These are phyloP conservation scores for Zygoascus meyerae DNA, from an alignment of 1,139 yeast genomes.

Conservation along the genomic window DNA sequence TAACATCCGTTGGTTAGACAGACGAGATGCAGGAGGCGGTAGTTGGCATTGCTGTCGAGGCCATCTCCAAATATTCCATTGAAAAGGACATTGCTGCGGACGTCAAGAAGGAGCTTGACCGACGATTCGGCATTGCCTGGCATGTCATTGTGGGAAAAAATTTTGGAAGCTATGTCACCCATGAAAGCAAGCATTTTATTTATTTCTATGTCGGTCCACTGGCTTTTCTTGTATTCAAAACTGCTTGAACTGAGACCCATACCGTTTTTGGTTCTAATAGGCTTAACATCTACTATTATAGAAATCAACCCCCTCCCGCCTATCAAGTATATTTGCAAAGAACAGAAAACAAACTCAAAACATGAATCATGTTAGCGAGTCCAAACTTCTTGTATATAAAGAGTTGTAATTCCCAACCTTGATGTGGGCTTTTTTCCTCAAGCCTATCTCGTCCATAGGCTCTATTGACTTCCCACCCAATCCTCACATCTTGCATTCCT, in stretches of 20 bases:
- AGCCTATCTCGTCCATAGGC: neutral
- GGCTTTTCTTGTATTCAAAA: conserved; percentile 79
- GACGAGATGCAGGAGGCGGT: conserved; percentile 23
- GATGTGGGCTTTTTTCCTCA: neutral
- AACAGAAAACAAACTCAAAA: too few relatives aligned
- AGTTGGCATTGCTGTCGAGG: conserved; percentile 42
- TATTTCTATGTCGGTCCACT: conserved; percentile 78
- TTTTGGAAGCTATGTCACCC: conserved; percentile 92
- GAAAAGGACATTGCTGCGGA: conserved; percentile 70
- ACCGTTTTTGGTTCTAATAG: too few relatives aligned
- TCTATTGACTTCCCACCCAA: neutral
- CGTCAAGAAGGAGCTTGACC: conserved; percentile 70
- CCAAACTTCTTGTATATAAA: neutral
- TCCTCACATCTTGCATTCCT: neutral
- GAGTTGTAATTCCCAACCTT: neutral
- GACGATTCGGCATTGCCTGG: conserved; percentile 77
- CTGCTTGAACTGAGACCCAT: conserved; percentile 36
- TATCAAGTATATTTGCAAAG: too few relatives aligned
- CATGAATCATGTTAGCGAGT: too few relatives aligned
- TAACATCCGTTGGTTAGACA: conserved; percentile 12
- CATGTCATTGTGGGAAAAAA: conserved; percentile 91
- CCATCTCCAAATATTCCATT: conserved; percentile 51
- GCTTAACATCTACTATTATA: too few relatives aligned
- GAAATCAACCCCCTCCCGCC: too few relatives aligned
- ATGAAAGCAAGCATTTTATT: conserved; percentile 67